Evolutionary conservation across 2,329 filamentous ascomycete species (phyloP).

Genomic region (Ploettnerulaceae sp.): DNA sequence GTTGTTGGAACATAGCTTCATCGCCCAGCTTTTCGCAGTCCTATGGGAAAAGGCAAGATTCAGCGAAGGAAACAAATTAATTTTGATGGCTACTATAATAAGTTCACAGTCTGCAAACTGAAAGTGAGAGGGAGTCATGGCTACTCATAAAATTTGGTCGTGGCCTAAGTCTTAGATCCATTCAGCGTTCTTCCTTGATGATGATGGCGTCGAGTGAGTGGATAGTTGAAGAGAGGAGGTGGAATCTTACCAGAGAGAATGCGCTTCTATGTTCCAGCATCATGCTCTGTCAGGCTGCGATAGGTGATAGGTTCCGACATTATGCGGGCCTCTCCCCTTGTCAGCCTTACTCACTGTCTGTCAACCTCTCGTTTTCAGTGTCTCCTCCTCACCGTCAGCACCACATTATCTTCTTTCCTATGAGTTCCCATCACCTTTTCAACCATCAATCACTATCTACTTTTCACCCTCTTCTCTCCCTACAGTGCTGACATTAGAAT

Average conservation of each 20-base stretch:
- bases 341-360: background rate
- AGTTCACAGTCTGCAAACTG: too few species aligned
- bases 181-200: background rate
- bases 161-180: background rate
- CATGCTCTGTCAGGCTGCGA: background rate
- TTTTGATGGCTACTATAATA: too few species aligned
- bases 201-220: background rate
- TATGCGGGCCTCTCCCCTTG: background rate
- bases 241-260: too few species aligned
- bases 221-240: too few species aligned
- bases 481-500: background rate
- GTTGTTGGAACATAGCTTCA: slow-evolving; percentile 11
- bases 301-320: too few species aligned
- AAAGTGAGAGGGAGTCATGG: too few species aligned
- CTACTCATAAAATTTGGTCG: background rate
- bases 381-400: background rate
- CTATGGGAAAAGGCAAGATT: too few species aligned
- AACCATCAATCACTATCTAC: background rate
- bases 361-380: too few species aligned
- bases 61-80: too few species aligned
- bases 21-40: slow-evolving; percentile 44
- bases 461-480: background rate
- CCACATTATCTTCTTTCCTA: background rate
- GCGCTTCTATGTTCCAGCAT: background rate
- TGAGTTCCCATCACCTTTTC: background rate